Evolutionary conservation across 2,329 filamentous ascomycete species (phyloP).

Genomic region (Dactylonectria estremocensis): DNA sequence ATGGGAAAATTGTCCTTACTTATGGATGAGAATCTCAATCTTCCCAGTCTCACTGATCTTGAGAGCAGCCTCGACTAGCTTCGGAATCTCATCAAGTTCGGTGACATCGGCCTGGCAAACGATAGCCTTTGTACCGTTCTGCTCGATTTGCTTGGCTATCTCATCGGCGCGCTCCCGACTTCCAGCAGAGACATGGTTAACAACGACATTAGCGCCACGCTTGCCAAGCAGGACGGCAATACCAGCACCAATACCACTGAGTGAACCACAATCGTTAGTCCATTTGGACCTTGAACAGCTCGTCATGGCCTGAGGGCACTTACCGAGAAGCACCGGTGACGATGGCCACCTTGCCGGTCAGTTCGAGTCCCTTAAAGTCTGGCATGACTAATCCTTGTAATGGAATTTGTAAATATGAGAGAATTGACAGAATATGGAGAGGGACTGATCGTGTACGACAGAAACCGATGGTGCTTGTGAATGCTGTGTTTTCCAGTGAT

Average conservation of each 20-base stretch:
- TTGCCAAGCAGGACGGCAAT: conserved; percentile 34
- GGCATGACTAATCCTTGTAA: neutral
- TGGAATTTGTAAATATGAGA: neutral
- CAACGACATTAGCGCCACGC: conserved; percentile 41
- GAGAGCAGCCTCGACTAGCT: conserved; percentile 36
- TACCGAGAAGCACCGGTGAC: conserved; percentile 42
- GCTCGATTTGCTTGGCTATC: conserved; percentile 33
- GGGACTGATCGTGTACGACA: too few relatives aligned
- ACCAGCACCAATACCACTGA: conserved; percentile 37
- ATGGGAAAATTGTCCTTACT: conserved; percentile 29
- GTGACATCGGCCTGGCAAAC: conserved; percentile 37
- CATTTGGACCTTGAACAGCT: neutral
- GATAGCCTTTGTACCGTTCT: conserved; percentile 29
- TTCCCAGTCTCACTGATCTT: conserved; percentile 38
- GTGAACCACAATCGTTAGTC: neutral
- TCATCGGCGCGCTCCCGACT: conserved; percentile 36
- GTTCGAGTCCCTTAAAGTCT: conserved; percentile 40
- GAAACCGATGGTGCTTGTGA: too few relatives aligned
- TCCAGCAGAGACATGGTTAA: conserved; percentile 37
- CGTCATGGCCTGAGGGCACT: neutral
- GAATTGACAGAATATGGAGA: too few relatives aligned
- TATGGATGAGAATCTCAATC: conserved; percentile 45
- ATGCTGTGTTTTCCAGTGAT: too few relatives aligned
- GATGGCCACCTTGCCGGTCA: conserved; percentile 45
- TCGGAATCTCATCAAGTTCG: conserved; percentile 31